Conservation (phyloP, 805 yeast genomes). For the Lachancea lanzarotensis region DNA sequence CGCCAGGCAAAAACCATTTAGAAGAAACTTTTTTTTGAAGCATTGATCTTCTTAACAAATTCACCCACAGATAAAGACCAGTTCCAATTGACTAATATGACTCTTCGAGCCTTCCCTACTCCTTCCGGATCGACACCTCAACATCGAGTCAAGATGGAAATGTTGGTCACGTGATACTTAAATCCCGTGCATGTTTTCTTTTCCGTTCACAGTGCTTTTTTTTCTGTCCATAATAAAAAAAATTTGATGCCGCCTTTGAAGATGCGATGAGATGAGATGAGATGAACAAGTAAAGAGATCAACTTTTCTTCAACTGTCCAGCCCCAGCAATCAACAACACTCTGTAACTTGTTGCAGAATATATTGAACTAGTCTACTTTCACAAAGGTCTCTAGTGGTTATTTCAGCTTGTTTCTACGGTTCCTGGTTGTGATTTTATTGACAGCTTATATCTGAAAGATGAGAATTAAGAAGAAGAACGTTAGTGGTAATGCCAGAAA, state of each 20-base stretch:
- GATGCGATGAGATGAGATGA: conserved; percentile 23
- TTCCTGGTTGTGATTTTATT: not conserved
- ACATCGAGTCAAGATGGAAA: too few species aligned
- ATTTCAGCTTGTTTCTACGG: not conserved
- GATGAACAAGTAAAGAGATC: too few species aligned
- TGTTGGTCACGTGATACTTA: too few species aligned
- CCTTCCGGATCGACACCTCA: too few species aligned
- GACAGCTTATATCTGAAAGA: conserved; percentile 16
- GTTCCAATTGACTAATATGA: too few species aligned
- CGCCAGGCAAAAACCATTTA: too few species aligned
- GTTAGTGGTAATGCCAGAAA: conserved; percentile 85
- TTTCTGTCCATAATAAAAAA: conserved; percentile 8
- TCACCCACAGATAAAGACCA: too few species aligned
- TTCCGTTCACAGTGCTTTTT: not conserved
- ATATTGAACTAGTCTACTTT: not conserved
- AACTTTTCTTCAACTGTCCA: not conserved
- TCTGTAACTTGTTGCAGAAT: not conserved
- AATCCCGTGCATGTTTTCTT: too few species aligned
- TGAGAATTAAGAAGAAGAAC: conserved; percentile 75
- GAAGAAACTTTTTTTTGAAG: too few species aligned
- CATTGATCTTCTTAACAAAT: too few species aligned
- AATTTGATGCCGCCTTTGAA: conserved; percentile 11
- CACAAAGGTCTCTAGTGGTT: not conserved
- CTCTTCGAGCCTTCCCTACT: too few species aligned
- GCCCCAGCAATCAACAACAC: too few species aligned